Evolutionary conservation across 805 yeast species (phyloP), one percentile per base, ranked within the genome.

Genomic region (Saccharomycopsis microspora): DNA sequence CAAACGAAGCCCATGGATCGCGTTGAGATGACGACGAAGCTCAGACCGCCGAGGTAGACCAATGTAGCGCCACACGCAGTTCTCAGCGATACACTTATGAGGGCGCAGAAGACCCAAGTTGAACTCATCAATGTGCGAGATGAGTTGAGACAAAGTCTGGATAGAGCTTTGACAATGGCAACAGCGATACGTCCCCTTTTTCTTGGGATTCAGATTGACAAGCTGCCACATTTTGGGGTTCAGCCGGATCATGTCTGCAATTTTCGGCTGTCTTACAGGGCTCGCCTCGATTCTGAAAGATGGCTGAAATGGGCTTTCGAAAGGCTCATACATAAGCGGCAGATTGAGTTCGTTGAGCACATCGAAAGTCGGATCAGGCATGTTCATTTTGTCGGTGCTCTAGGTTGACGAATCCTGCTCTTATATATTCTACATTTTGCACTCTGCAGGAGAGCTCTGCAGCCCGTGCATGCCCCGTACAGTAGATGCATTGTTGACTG

Each of bases 1-100:
- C 41, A 46, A 7, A 30, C 41, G 3, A 36, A 41, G 11, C 43
- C 42, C 32, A 55, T 75, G 79, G 46, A 73, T 75, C 32, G 72
- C 65, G 4, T 70, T 65, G 55, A 75, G 69, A 50, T 75, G 79
- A 53, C 80, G 63, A 52, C 69, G 63, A 34, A 74, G 63, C 53
- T 74, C 79, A 2, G 72, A 70, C 34, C 68, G 57, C 38, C 76
- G 65, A 7, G 75, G 72, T 31, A 75, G 57, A 0, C 79, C 79
- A 10, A 74, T 56, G 3, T 71, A 61, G 35, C 67, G 66, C 72
- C 76, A 75, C 2, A 74, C 72, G 55, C 79, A 74, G 19, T 64
- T 61, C 19, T 58, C 54, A 45, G 68, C 64, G 1, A 74, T 74
- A 50, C 79, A 75, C 44, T 70, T 71, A 57, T 59, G 67, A 9